Evolutionary conservation across 495 filamentous ascomycete species (phyloP).

Genomic region (Podospora australis): DNA sequence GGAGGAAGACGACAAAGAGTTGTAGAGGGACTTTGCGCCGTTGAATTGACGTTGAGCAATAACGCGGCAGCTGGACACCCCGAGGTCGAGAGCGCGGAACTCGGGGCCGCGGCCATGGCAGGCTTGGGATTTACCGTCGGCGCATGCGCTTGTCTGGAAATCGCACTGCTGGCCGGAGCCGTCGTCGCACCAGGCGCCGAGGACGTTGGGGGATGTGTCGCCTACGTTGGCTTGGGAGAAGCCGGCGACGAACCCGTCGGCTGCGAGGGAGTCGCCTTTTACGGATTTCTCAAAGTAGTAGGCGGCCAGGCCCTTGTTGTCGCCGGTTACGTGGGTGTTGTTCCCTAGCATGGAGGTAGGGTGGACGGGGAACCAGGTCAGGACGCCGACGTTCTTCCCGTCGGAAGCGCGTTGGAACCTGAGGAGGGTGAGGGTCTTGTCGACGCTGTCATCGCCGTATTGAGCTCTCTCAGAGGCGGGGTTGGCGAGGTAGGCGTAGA

Average conservation of each 20-base stretch:
- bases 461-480: constrained; percentile 67
- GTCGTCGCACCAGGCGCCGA: constrained; percentile 78
- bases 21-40: constrained; percentile 52
- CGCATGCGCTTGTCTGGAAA: constrained; percentile 72
- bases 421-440: constrained; percentile 81
- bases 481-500: constrained; percentile 84
- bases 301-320: constrained; percentile 92
- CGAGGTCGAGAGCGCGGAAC: constrained; percentile 63
- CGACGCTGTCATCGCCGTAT: constrained; percentile 60
- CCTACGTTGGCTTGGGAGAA: constrained; percentile 94
- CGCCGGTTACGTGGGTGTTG: constrained; percentile 86
- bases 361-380: constrained; percentile 92
- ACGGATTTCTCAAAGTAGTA: constrained; percentile 75
- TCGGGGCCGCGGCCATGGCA: constrained; percentile 80
- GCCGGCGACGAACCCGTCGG: constrained; percentile 69
- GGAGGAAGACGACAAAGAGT: constrained; percentile 35
- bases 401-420: constrained; percentile 60
- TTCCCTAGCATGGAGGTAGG: constrained; percentile 88
- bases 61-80: constrained; percentile 67
- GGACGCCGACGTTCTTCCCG: constrained; percentile 62
- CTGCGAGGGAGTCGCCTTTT: constrained; percentile 34
- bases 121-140: constrained; percentile 56
- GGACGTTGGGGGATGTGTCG: constrained; percentile 82
- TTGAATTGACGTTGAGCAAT: constrained; percentile 62
- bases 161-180: constrained; percentile 58